Conservation (phyloP, 805 yeast genomes). For the Candida arabinofermentans region DNA sequence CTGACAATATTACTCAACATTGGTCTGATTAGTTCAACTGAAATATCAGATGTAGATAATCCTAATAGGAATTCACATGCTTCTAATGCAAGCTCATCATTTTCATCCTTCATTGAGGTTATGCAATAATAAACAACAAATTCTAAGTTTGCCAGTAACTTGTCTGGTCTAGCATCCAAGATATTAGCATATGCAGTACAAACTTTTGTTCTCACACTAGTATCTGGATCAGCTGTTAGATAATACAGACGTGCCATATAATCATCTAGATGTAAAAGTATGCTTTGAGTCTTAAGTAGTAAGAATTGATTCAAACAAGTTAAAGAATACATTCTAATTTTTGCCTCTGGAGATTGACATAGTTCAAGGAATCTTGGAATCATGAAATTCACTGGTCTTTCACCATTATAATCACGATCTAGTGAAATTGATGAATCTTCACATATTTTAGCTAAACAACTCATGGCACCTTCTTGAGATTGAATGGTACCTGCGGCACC, state of each 20-base stretch:
- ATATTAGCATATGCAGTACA: slow-evolving; percentile 72
- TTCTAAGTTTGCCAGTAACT: slow-evolving; percentile 68
- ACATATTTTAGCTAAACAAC: slow-evolving; percentile 81
- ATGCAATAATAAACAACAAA: slow-evolving; percentile 85
- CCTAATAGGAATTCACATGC: slow-evolving; percentile 89
- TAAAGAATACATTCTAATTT: slow-evolving; percentile 58
- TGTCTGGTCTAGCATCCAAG: slow-evolving; percentile 76
- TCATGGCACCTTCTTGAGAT: slow-evolving; percentile 70
- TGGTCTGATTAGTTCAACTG: slow-evolving; percentile 52
- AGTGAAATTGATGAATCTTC: slow-evolving; percentile 75
- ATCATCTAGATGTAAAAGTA: slow-evolving; percentile 60
- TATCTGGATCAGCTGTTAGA: slow-evolving; percentile 59
- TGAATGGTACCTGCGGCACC: slow-evolving; percentile 37
- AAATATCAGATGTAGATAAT: slow-evolving; percentile 59
- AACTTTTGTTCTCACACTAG: slow-evolving; percentile 64
- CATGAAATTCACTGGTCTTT: slow-evolving; percentile 64
- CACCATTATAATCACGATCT: slow-evolving; percentile 61
- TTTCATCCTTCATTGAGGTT: slow-evolving; percentile 64
- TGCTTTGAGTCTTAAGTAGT: slow-evolving; percentile 61
- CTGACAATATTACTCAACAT: slow-evolving; percentile 69
- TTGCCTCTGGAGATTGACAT: slow-evolving; percentile 36
- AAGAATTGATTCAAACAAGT: slow-evolving; percentile 75
- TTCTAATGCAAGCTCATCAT: slow-evolving; percentile 79
- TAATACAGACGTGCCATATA: slow-evolving; percentile 61
- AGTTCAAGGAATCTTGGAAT: slow-evolving; percentile 61